Conservation (phyloP, 441 rosid species). For the Pelargonium cotyledonis region DNA sequence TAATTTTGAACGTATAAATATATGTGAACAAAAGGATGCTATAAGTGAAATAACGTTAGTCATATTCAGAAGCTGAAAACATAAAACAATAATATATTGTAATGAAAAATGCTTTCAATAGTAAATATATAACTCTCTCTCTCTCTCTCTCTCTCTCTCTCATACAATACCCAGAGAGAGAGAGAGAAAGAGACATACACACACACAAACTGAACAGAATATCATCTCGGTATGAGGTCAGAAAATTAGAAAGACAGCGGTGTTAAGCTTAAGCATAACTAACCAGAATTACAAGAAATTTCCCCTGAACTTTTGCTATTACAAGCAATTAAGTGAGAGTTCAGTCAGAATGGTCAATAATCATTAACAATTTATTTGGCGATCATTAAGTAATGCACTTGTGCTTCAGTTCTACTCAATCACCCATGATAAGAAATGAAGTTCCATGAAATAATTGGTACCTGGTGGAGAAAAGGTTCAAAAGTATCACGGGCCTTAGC, state of each 20-base stretch:
- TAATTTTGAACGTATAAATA: not conserved
- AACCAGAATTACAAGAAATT: not conserved
- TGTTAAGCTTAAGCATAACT: not conserved
- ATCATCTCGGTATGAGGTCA: not conserved
- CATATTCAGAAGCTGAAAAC: not conserved
- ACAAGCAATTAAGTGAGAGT: too few species aligned
- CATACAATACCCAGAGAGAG: too few species aligned
- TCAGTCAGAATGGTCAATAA: too few species aligned
- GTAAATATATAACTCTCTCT: too few species aligned
- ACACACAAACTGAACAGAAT: not conserved
- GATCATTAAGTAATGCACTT: not conserved
- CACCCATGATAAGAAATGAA: not conserved
- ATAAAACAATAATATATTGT: not conserved
- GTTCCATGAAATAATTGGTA: conserved; percentile 8
- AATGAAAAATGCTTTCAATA: too few species aligned
- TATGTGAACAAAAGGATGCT: not conserved
- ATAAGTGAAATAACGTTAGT: not conserved
- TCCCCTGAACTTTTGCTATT: too few species aligned
- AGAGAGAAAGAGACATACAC: too few species aligned
- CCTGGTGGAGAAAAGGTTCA: conserved; percentile 97
- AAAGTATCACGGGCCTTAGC: conserved; percentile 92
- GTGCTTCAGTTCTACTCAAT: not conserved
- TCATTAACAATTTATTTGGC: too few species aligned
- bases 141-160: too few species aligned
- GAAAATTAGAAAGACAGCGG: not conserved